These are phyloP conservation scores for Geotrichum candidum DNA, from an alignment of 1,139 yeast genomes.

Conservation along the genomic window DNA sequence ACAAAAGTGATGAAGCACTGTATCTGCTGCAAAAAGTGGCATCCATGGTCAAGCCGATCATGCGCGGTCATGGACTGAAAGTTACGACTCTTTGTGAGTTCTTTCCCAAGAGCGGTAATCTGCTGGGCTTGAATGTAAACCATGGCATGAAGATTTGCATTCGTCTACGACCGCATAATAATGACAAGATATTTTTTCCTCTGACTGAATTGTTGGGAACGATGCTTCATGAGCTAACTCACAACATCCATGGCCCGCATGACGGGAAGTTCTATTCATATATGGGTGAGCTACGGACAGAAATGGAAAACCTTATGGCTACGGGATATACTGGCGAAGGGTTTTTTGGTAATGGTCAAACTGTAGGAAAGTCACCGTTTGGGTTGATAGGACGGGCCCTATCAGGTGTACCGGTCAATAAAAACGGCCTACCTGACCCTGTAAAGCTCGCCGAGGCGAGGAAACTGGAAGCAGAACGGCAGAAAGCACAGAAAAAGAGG, in stretches of 20 bases:
- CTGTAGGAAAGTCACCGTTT: slow-evolving; percentile 41
- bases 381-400: background rate
- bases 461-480: slow-evolving; percentile 19
- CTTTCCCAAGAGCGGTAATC: slow-evolving; percentile 61
- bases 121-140: slow-evolving; percentile 84
- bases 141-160: slow-evolving; percentile 70
- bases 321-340: slow-evolving; percentile 41
- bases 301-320: slow-evolving; percentile 52
- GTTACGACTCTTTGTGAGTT: slow-evolving; percentile 75
- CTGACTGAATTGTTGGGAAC: slow-evolving; percentile 70
- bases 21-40: slow-evolving; percentile 31
- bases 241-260: slow-evolving; percentile 76
- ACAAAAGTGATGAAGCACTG: slow-evolving; percentile 30
- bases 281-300: slow-evolving; percentile 54
- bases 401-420: background rate
- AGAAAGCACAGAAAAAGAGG: slow-evolving; percentile 20
- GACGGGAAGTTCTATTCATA: slow-evolving; percentile 62
- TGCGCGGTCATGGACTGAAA: slow-evolving; percentile 58
- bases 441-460: slow-evolving; percentile 21
- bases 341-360: slow-evolving; percentile 48
- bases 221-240: slow-evolving; percentile 82
- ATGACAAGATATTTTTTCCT: slow-evolving; percentile 56
- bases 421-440: slow-evolving; percentile 15
- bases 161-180: slow-evolving; percentile 56
- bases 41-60: slow-evolving; percentile 49